Conservation (phyloP, 495 filamentous ascomycete genomes). For the Platismatia glauca region DNA sequence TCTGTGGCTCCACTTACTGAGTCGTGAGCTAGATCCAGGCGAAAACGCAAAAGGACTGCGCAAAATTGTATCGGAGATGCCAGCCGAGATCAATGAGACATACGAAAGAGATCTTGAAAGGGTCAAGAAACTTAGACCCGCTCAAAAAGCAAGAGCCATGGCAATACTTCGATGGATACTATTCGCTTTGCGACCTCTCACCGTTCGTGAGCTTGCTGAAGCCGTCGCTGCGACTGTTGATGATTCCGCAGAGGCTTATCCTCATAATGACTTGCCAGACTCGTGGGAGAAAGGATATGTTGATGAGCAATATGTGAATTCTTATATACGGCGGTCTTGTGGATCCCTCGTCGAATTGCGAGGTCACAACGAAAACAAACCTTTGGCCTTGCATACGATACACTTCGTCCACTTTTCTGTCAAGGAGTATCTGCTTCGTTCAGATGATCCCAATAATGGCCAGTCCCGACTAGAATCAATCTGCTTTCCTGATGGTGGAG, state of each 20-base stretch:
- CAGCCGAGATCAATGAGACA: conserved; percentile 16
- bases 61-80: conserved; percentile 21
- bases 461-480: conserved; percentile 6
- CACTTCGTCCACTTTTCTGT: conserved; percentile 27
- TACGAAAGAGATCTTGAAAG: conserved; percentile 20
- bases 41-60: conserved; percentile 17
- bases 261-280: conserved; percentile 20
- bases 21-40: conserved; percentile 15
- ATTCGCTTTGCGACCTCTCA: conserved; percentile 27
- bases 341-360: conserved; percentile 23
- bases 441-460: conserved; percentile 1
- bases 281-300: conserved; percentile 18
- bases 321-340: conserved; percentile 19
- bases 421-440: conserved; percentile 23
- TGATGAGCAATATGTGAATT: conserved; percentile 25
- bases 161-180: conserved; percentile 26
- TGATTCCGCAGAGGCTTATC: conserved; percentile 12
- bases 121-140: conserved; percentile 12
- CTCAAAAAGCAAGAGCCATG: conserved; percentile 15
- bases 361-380: conserved; percentile 7
- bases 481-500: conserved; percentile 11
- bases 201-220: conserved; percentile 26
- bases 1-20: conserved; percentile 22
- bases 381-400: conserved; percentile 14
- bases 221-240: conserved; percentile 15